Conservation (phyloP, 2,329 filamentous ascomycete species). For the Ascochyta pisi region DNA sequence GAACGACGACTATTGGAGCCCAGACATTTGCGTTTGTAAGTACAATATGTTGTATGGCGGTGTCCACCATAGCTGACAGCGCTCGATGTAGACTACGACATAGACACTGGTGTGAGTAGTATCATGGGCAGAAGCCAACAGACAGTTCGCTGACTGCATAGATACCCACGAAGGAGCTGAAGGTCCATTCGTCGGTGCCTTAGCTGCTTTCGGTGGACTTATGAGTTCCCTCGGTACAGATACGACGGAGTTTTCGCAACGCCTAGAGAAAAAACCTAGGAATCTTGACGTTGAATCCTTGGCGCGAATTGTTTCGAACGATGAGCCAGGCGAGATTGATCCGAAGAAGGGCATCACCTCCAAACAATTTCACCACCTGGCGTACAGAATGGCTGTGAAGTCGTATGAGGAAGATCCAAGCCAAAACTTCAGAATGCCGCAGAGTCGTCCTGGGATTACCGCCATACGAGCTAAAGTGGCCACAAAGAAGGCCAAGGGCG, state of each 20-base stretch:
- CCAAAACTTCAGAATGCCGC: conserved; percentile 15
- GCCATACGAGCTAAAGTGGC: conserved; percentile 10
- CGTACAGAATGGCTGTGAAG: conserved; percentile 27
- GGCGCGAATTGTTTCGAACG: conserved; percentile 1
- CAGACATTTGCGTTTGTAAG: conserved; percentile 23
- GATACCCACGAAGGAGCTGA: conserved; percentile 31
- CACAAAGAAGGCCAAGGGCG: conserved; percentile 14
- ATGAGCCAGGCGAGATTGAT: conserved; percentile 1
- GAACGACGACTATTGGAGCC: conserved; percentile 15
- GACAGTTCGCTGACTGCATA: conserved; percentile 9
- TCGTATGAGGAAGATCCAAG: conserved; percentile 16
- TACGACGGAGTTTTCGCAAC: conserved; percentile 20
- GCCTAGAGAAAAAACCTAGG: conserved; percentile 13
- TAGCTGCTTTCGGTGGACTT: conserved; percentile 23
- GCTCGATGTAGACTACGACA: conserved; percentile 20
- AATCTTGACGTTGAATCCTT: conserved; percentile 1
- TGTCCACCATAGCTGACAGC: background rate
- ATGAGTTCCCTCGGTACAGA: conserved; percentile 18
- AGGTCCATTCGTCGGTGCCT: conserved; percentile 13
- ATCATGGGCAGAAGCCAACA: background rate
- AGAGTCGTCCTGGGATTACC: background rate
- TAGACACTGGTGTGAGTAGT: conserved; percentile 28
- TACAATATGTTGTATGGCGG: background rate
- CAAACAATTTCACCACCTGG: conserved; percentile 19
- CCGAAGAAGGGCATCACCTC: conserved; percentile 7